A percentile compares a stretch with the other conserved stretches of the same genome.
Conservation (phyloP, 2,329 filamentous ascomycete species). For the Sporothrix luriei region DNA sequence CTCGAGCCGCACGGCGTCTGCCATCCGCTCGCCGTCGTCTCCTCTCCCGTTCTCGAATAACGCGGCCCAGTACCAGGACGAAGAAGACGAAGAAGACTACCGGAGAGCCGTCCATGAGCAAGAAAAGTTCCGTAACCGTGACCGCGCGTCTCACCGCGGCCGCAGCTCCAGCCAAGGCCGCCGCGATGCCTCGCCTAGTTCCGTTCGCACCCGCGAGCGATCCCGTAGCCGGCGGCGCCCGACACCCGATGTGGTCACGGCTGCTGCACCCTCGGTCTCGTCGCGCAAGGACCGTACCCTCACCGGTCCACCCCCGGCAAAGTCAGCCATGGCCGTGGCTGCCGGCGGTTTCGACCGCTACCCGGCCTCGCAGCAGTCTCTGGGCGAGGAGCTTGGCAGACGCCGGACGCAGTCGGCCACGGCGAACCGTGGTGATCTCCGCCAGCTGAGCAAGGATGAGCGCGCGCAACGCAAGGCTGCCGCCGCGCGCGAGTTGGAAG, state of each 20-base stretch:
- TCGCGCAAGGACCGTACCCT: constrained; percentile 40
- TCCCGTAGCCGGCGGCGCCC: constrained; percentile 38
- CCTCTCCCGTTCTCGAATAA: constrained; percentile 73
- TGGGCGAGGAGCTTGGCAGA: constrained; percentile 36
- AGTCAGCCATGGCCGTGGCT: constrained; percentile 35
- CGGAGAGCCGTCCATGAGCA: constrained; percentile 56
- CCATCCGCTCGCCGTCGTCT: constrained; percentile 73
- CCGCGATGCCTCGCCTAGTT: constrained; percentile 39
- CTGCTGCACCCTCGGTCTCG: constrained; percentile 25
- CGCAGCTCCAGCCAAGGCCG: constrained; percentile 52
- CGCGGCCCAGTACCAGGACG: constrained; percentile 55
- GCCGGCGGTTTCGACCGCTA: constrained; percentile 31
- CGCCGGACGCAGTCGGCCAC: constrained; percentile 49
- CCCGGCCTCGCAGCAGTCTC: constrained; percentile 34
- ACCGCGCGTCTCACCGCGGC: constrained; percentile 35
- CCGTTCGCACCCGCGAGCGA: constrained; percentile 37
- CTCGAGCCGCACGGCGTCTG: constrained; percentile 60
- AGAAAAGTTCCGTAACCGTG: constrained; percentile 59
- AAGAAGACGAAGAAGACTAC: constrained; percentile 64
- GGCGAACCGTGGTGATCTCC: constrained; percentile 54
- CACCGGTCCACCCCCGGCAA: constrained; percentile 39
- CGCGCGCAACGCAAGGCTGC: constrained; percentile 69
- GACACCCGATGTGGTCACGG: constrained; percentile 7
- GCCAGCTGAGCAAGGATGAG: constrained; percentile 58
- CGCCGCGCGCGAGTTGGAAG: constrained; percentile 83